Evolutionary conservation across 2,329 filamentous ascomycete species (phyloP).

Genomic region (Botrytis galanthina): DNA sequence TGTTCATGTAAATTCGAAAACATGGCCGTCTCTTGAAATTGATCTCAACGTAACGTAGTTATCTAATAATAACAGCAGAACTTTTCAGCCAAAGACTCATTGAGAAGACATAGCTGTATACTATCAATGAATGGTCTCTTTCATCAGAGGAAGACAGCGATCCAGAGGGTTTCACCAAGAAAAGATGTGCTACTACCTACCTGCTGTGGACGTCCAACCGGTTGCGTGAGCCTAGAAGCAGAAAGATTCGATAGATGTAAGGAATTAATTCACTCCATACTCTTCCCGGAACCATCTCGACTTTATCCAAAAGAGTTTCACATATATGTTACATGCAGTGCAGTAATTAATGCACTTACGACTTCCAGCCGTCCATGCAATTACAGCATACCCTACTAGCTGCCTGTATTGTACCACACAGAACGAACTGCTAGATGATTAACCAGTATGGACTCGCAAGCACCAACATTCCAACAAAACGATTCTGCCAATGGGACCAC

Average conservation of each 20-base stretch:
- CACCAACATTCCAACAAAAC: neutral
- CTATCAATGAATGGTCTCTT: neutral
- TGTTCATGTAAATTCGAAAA: neutral
- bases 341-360: neutral
- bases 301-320: neutral
- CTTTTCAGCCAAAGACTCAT: neutral
- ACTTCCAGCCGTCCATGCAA: neutral
- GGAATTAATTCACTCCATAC: neutral
- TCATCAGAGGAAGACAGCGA: neutral
- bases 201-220: neutral
- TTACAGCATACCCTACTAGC: neutral
- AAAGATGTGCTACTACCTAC: neutral
- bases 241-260: neutral
- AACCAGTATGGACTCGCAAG: neutral
- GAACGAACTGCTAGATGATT: neutral
- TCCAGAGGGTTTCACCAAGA: neutral
- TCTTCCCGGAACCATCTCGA: neutral
- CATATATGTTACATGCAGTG: neutral
- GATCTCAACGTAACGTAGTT: neutral
- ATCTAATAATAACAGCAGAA: neutral
- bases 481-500: neutral
- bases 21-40: neutral
- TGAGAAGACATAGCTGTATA: neutral
- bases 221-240: neutral
- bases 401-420: neutral